phyloP scores from a whole-genome alignment of 1,284 basidiomycete genomes.

The Rhodotorula sp. region DNA sequence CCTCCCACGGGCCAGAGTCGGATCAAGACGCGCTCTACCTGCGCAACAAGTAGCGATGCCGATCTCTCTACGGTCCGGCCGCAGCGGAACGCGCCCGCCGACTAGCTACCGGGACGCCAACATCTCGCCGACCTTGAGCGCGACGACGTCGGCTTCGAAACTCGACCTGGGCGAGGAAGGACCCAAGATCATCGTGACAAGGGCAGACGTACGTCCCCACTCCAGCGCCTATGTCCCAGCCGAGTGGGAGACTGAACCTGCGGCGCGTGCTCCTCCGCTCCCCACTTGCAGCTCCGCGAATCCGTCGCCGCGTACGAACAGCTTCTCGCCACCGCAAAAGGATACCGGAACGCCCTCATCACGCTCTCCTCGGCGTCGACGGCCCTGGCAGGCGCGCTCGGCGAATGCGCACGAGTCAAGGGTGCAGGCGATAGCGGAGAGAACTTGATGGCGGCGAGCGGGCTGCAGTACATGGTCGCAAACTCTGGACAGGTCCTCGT shows the following conservation, averaged over 20 bases:
- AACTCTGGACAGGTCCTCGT: slow-evolving; percentile 42
- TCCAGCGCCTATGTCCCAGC: no score
- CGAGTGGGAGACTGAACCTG: no score
- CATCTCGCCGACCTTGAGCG: slow-evolving; percentile 20
- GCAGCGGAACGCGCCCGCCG: slow-evolving; percentile 1
- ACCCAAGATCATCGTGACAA: slow-evolving; percentile 24
- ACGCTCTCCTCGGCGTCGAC: slow-evolving; percentile 37
- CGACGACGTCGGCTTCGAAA: slow-evolving; percentile 16
- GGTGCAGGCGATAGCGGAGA: slow-evolving; percentile 42
- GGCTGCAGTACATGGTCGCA: slow-evolving; percentile 44
- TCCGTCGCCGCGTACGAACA: slow-evolving; percentile 39
- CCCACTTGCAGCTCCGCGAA: slow-evolving; percentile 29
- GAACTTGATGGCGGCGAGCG: slow-evolving; percentile 40
- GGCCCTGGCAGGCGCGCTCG: slow-evolving; percentile 35
- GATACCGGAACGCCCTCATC: slow-evolving; percentile 41
- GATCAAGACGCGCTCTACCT: background rate
- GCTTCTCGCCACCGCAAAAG: slow-evolving; percentile 39
- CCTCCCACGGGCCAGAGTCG: background rate
- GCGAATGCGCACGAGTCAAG: slow-evolving; percentile 44
- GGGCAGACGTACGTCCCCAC: slow-evolving; percentile 29
- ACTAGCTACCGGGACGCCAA: slow-evolving; percentile 2
- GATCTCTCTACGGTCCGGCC: slow-evolving; percentile 9
- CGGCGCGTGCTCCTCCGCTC: no score
- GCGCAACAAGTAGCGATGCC: slow-evolving; percentile 8
- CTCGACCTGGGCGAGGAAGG: slow-evolving; percentile 28